phyloP scores from a whole-genome alignment of 2,329 filamentous ascomycete species.

The Leptographium wingfieldii region DNA sequence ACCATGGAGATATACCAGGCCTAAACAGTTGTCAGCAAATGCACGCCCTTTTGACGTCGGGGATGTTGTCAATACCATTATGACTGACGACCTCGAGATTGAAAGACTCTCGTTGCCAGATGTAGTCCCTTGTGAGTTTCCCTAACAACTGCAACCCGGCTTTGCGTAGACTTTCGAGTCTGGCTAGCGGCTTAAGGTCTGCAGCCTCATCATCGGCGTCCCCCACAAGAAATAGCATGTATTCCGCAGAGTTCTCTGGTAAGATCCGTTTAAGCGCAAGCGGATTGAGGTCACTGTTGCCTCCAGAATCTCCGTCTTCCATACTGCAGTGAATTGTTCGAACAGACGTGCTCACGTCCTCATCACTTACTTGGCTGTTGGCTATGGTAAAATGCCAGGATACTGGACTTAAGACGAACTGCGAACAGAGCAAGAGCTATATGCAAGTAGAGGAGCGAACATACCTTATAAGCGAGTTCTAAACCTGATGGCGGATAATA shows the following conservation, averaged over 20 bases:
- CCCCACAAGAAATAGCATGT: constrained; percentile 63
- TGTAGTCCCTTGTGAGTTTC: constrained; percentile 65
- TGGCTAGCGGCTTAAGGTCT: constrained; percentile 41
- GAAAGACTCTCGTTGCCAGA: constrained; percentile 87
- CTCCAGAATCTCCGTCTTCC: not conserved
- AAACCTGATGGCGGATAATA: not conserved
- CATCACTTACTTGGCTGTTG: not conserved
- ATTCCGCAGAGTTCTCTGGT: constrained; percentile 77
- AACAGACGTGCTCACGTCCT: not conserved
- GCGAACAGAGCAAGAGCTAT: not conserved
- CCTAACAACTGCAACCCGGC: constrained; percentile 50
- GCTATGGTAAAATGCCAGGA: not conserved
- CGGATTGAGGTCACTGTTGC: not conserved
- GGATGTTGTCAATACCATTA: constrained; percentile 31
- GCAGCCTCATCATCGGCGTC: constrained; percentile 29
- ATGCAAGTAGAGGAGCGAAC: not conserved
- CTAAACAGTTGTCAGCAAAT: constrained; percentile 18
- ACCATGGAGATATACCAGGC: constrained; percentile 55
- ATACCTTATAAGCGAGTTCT: not conserved
- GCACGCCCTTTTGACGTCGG: not conserved
- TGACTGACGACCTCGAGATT: constrained; percentile 51
- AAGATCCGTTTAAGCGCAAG: constrained; percentile 22
- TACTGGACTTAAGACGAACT: not conserved
- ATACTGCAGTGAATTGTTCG: not conserved
- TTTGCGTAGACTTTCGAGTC: constrained; percentile 61